These are phyloP conservation scores for Cymodocea nodosa DNA, from an alignment of 116 monocot genomes.

Conservation along the genomic window DNA sequence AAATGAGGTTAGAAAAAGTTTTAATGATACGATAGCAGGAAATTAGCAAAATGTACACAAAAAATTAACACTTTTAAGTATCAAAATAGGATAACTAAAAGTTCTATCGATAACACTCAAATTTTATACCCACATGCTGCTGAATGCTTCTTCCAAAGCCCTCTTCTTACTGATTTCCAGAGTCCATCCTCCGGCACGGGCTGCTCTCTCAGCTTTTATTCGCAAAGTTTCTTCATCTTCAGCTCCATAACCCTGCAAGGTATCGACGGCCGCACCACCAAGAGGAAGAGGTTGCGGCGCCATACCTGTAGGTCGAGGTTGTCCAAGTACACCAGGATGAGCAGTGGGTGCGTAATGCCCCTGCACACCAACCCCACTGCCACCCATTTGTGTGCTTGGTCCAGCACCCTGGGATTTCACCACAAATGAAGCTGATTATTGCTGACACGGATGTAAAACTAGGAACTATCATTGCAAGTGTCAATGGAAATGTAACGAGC, in stretches of 20 bases:
- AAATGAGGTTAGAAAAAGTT: too few relatives aligned
- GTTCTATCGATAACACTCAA: too few relatives aligned
- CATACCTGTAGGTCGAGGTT: slow-evolving; percentile 58
- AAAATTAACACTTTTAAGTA: too few relatives aligned
- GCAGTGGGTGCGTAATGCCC: slow-evolving; percentile 73
- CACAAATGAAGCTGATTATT: background rate
- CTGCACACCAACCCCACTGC: slow-evolving; percentile 18
- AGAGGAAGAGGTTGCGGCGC: slow-evolving; percentile 50
- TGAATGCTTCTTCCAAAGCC: slow-evolving; percentile 82
- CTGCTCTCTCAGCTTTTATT: slow-evolving; percentile 41
- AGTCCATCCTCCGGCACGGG: slow-evolving; percentile 86
- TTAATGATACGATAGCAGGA: too few relatives aligned
- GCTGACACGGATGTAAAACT: background rate
- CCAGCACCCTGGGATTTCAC: slow-evolving; percentile 25
- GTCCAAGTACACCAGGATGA: slow-evolving; percentile 31
- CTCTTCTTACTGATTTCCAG: slow-evolving; percentile 53
- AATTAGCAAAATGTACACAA: too few relatives aligned
- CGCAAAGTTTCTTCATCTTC: slow-evolving; percentile 55
- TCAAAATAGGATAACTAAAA: too few relatives aligned
- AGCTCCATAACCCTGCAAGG: slow-evolving; percentile 24
- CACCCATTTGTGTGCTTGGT: slow-evolving; percentile 30
- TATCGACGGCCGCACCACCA: slow-evolving; percentile 21
- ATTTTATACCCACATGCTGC: slow-evolving; percentile 57
- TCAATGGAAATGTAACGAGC: too few relatives aligned
- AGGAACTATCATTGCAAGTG: too few relatives aligned